Percentiles rank a stretch among this genome's conserved stretches.
These are phyloP conservation scores for Vaccinium myrtillus DNA, from an alignment of 148 eudicot species.

Conservation along the genomic window DNA sequence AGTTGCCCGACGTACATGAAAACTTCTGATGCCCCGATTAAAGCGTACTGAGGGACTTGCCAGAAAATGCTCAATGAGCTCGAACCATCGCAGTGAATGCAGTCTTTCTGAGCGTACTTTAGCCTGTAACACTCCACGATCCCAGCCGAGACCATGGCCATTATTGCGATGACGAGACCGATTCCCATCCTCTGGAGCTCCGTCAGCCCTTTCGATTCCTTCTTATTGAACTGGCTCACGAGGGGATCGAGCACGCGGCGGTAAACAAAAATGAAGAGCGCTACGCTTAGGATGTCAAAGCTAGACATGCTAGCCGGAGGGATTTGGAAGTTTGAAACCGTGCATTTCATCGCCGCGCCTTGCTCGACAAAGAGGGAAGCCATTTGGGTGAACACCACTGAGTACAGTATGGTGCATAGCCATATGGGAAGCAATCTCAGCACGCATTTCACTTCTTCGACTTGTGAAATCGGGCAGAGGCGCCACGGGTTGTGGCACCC, in stretches of 20 bases:
- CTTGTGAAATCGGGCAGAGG: slow-evolving; percentile 80
- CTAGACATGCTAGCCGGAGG: slow-evolving; percentile 95
- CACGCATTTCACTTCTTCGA: slow-evolving; percentile 90
- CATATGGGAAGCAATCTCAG: slow-evolving; percentile 78
- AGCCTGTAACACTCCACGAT: slow-evolving; percentile 67
- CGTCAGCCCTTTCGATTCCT: slow-evolving; percentile 50
- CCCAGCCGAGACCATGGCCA: slow-evolving; percentile 83
- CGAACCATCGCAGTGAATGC: slow-evolving; percentile 51
- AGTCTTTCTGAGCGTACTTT: slow-evolving; percentile 59
- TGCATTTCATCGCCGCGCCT: slow-evolving; percentile 77
- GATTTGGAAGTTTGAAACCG: slow-evolving; percentile 54
- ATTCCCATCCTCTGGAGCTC: slow-evolving; percentile 94
- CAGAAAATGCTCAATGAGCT: slow-evolving; percentile 80
- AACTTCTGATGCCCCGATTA: slow-evolving; percentile 88
- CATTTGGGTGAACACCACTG: slow-evolving; percentile 90
- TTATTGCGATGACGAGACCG: slow-evolving; percentile 72
- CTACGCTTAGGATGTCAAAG: slow-evolving; percentile 90
- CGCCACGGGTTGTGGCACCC: slow-evolving; percentile 58
- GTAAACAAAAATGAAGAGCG: slow-evolving; percentile 59
- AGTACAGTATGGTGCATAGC: slow-evolving; percentile 88
- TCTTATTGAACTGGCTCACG: slow-evolving; percentile 47
- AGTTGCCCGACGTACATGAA: slow-evolving; percentile 92
- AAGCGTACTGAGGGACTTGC: slow-evolving; percentile 84
- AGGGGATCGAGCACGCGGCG: slow-evolving; percentile 60
- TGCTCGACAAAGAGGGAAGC: slow-evolving; percentile 88